Base-by-base conservation (phyloP, 176 grass and related monocot species). In the Avena insularis region DNA sequence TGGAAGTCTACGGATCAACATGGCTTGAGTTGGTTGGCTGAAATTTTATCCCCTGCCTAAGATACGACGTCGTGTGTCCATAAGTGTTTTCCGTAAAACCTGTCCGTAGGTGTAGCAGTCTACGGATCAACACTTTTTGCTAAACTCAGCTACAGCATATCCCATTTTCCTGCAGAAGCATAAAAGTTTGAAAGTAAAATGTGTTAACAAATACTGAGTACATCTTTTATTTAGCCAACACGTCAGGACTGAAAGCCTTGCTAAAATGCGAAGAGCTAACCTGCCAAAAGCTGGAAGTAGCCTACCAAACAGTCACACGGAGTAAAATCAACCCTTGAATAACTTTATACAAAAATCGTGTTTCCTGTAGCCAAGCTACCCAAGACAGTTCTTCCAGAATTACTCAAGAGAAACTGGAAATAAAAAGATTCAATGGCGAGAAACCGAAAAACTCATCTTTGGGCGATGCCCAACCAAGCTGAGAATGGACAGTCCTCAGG, bases 131-230 rank as follows among this genome's bases (percentile, higher is more conserved):
- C 29, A 91, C 87, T 23, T 17, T 91, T 89, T 87, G 84, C 90
- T 90, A 25, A 92, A 89, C 80, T 75, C 82, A 83, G 91, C 84
- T 27, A 91, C 86, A 80, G 48, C 35, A 5, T 91, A 29, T 29
- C 86, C 93, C 81, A 92, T 86, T 87, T 90, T 35, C 88, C 84
- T 65, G 71, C 19, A 61, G 84, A 87, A 61, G 93, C 90, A 86
- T 93, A 90, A 77, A 98, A 90, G 81, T 95, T 95, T 73, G 86
- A 93, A 89, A 91, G 84, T 64, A 98, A 82, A 91, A 90, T 84
- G 60, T 19, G 91, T 92, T 36, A 90, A 86, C 75, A 87, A 48
- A 86, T 95, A 19, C 3, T 1, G 29, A 31, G 31, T 31, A 31
- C 31, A 31, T 31, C 31, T 31, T 31, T 31, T 31, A 31, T 31